Base-by-base conservation (phyloP, 768 basidiomycete species). In the Suillus placidus region DNA sequence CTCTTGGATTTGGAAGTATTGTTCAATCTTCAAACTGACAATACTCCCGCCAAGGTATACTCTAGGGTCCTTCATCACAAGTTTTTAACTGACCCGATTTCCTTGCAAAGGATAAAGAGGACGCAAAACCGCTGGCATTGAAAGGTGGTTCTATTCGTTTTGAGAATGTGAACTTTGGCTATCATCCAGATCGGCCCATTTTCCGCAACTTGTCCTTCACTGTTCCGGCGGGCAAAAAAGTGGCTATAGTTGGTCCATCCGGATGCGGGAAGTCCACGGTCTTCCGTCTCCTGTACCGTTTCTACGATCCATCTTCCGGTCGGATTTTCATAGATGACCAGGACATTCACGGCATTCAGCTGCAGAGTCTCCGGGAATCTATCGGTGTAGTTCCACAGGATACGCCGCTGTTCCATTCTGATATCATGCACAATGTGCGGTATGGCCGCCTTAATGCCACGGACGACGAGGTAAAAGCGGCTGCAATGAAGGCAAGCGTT, bases 331-430 rank as follows among this genome's bases (percentile, higher is more conserved):
- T 95, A 64, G 95, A 99, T 76, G 93, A 87, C 8, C 97, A 99
- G 78, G 89, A 95, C 73, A 87, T 99, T 67, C 81, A 85, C 54
- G 82, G 86, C 2, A 79, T 97, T 5, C 86, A 90, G 70, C 76
- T 97, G 43, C 84, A 85, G 30, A 90, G 88, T 42, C 80, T 99
- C 1, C 85, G 97, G 20, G 80, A 79, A 54, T 79, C 83, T 4
- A 90, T 99, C 37, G 97, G 97, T 2, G 94, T 99, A 20, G 97
- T 99, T 1, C 97, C 97, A 1, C 97, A 99, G 76, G 97, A 99
- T 71, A 99, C 97, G 18, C 97, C 97, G 1, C 82, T 99, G 4
- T 99, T 99, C 84, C 96, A 99, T 76, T 89, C 93, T 6, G 90
- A 98, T 73, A 90, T 99, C 55, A 82, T 97, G 84, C 94, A 98